Base-by-base conservation (phyloP, 371 early-diverging fungal genomes). In the Rhizomucor miehei region DNA sequence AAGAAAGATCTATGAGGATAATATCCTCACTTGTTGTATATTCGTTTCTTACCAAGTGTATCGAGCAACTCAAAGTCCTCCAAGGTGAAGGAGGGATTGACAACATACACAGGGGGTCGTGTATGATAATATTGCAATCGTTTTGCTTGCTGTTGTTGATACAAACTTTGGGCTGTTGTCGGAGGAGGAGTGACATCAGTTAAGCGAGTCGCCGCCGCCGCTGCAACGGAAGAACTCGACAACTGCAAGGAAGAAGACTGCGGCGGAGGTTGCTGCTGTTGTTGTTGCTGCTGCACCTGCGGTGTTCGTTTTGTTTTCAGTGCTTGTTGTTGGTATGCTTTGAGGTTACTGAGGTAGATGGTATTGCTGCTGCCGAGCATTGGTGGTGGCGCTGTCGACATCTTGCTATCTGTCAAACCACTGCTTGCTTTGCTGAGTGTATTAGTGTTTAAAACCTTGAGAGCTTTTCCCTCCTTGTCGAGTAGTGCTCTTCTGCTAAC, bases 51-150 rank as follows among this genome's bases (percentile, higher is more conserved):
- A 66, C 71, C 71, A 19, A 77, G 48, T 9, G 74, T 77, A 51
- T 77, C 77, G 49, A 69, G 60, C 24, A 77, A 25, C 44, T 77
- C 72, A 59, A 77, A 69, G 56, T 77, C 74, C 21, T 64, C 60
- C 19, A 77, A 52, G 1, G 63, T 66, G 59, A 77, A 77, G 16
- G 65, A 60, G 6, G 77, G 77, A 13, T 62, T 67, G 36, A 57
- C 56, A 13, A 73, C 72, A 64, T 73, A 77, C 9, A 67, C 64
- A 40, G 74, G 67, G 16, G 73, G 57, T 2, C 72, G 57, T 23
- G 50, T 53, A 47, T 77, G 77, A 55, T 67, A 77, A 29, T 67
- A 73, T 11, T 73, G 71, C 38, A 73, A 44, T 23, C 65, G 61
- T 17, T 58, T 66, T 5, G 52, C 57, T 51, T 73, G 77, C 25